phyloP scores from a whole-genome alignment of 768 basidiomycete species.

The Russula emetica region DNA sequence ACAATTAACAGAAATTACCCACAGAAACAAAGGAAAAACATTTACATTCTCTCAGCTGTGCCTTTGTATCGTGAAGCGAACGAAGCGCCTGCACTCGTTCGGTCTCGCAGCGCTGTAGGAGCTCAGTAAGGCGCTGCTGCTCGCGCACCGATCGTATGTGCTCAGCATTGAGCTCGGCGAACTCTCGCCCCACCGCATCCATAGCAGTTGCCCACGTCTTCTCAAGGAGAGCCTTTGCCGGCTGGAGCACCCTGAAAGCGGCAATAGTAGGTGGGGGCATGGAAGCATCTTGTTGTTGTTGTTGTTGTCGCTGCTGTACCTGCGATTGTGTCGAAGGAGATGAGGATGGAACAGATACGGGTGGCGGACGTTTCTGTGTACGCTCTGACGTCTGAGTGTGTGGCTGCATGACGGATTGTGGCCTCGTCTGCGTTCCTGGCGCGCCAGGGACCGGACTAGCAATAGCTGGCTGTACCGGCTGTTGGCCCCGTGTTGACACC shows the following conservation, averaged over 20 bases:
- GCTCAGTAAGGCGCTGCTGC: conserved; percentile 3
- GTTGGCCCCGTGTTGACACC: background rate
- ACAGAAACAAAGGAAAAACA: background rate
- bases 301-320: background rate
- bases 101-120: conserved; percentile 3
- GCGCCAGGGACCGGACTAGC: background rate
- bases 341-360: background rate
- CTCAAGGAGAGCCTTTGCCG: conserved; percentile 22
- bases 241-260: conserved; percentile 23
- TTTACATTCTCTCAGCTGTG: conserved; percentile 9
- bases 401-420: background rate
- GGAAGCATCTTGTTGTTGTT: background rate
- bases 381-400: background rate
- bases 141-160: background rate
- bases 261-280: background rate
- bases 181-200: conserved; percentile 12
- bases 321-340: conserved; percentile 5
- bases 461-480: conserved; percentile 3
- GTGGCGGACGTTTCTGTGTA: background rate
- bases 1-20: background rate
- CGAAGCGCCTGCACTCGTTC: conserved; percentile 7
- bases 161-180: conserved; percentile 8
- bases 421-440: conserved; percentile 8
- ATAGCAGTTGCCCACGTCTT: conserved; percentile 23
- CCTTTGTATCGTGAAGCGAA: conserved; percentile 1